Evolutionary conservation across 768 basidiomycete species (phyloP).

Genomic region (Lactarius hatsudake): DNA sequence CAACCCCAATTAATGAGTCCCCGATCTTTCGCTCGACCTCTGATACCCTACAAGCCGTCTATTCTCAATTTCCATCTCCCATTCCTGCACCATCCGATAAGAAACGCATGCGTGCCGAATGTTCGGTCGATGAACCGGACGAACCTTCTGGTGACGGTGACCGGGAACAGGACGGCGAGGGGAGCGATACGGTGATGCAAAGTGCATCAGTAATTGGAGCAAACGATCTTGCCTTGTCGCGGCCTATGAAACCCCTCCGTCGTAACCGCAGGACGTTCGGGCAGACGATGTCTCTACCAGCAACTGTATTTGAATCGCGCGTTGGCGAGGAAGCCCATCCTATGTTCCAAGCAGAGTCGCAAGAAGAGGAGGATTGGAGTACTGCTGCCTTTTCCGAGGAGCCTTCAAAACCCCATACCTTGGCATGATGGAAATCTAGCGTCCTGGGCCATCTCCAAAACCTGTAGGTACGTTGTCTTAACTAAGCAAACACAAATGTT

Average conservation of each 20-base stretch:
- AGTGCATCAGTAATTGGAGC: conserved; percentile 16
- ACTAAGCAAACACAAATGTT: conserved; percentile 1
- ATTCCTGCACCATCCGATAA: conserved; percentile 32
- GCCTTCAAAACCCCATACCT: background rate
- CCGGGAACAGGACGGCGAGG: background rate
- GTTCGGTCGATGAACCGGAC: conserved; percentile 14
- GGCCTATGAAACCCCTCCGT: conserved; percentile 41
- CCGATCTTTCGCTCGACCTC: conserved; percentile 53
- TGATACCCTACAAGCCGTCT: conserved; percentile 53
- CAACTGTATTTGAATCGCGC: conserved; percentile 10
- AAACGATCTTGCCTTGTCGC: conserved; percentile 27
- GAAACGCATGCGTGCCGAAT: conserved; percentile 37
- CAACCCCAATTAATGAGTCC: conserved; percentile 21
- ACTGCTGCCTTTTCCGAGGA: conserved; percentile 15
- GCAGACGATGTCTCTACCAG: conserved; percentile 26
- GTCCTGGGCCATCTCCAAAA: background rate
- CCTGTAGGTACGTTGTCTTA: conserved; percentile 6
- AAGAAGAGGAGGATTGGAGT: conserved; percentile 29
- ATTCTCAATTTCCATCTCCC: conserved; percentile 37
- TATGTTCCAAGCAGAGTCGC: background rate
- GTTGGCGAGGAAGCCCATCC: background rate
- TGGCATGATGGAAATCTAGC: conserved; percentile 8
- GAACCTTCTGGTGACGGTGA: conserved; percentile 20
- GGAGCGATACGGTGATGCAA: conserved; percentile 4
- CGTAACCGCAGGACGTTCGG: conserved; percentile 28